phyloP scores from a whole-genome alignment of 2,329 filamentous ascomycete species.

The Ophiostoma himal-ulmi region DNA sequence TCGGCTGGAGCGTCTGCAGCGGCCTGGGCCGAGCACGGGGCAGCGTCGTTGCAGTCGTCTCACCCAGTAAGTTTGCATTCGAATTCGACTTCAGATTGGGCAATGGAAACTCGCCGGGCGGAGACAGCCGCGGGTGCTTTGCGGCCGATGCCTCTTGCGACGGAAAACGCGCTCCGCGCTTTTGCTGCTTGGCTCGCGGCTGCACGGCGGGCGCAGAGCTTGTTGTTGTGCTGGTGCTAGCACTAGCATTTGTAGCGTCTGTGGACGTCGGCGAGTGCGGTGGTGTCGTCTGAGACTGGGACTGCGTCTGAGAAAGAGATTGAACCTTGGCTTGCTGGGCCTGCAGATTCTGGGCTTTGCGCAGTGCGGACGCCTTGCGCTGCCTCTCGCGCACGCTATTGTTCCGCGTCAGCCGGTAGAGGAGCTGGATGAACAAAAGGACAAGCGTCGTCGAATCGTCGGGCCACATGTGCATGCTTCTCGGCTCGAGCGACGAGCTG shows the following conservation, averaged over 20 bases:
- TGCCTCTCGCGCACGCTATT: conserved; percentile 15
- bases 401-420: conserved; percentile 23
- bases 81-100: not conserved
- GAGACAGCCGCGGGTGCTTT: conserved; percentile 13
- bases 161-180: not conserved
- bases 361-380: conserved; percentile 8
- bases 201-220: not conserved
- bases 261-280: not conserved
- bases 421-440: conserved; percentile 23
- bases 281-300: not conserved
- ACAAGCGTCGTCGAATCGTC: conserved; percentile 24
- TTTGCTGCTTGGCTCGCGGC: not conserved
- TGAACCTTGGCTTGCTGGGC: not conserved
- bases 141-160: not conserved
- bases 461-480: conserved; percentile 23
- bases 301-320: not conserved
- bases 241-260: not conserved
- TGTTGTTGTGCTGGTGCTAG: not conserved
- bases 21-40: not conserved
- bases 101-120: not conserved
- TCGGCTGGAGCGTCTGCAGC: not conserved
- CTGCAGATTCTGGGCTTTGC: not conserved
- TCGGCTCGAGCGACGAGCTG: not conserved
- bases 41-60: not conserved
- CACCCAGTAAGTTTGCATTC: too few relatives aligned